A percentile compares a stretch with the other conserved stretches of the same genome.
Conservation (phyloP, 129 eudicot species). For the carrot (Daucus carota) region DH1_v3.0 NC_030385.2:4276001-4276500, state of each 20-base stretch:
- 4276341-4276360: conserved; percentile 95
- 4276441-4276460: conserved; percentile 62
- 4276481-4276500: conserved; percentile 95
- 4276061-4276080: conserved; percentile 84
- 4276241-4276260: conserved; percentile 84
- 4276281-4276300: conserved; percentile 89
- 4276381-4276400: conserved; percentile 87
- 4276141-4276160: conserved; percentile 72
- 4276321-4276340: conserved; percentile 51
- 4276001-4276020: conserved; percentile 78
- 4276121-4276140: conserved; percentile 84
- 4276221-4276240: conserved; percentile 55
- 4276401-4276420: conserved; percentile 88
- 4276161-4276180: conserved; percentile 80
- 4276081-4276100: conserved; percentile 85
- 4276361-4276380: conserved; percentile 99
- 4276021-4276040: conserved; percentile 73
- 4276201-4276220: conserved; percentile 62
- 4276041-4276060: conserved; percentile 90
- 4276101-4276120: conserved; percentile 95
- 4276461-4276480: conserved; percentile 55
- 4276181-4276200: conserved; percentile 64
- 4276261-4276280: conserved; percentile 68
- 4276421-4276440: conserved; percentile 92
- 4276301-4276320: conserved; percentile 90